These are phyloP conservation scores for Penicillium thymicola DNA, from an alignment of 2,329 filamentous ascomycete genomes.

Conservation along the genomic window DNA sequence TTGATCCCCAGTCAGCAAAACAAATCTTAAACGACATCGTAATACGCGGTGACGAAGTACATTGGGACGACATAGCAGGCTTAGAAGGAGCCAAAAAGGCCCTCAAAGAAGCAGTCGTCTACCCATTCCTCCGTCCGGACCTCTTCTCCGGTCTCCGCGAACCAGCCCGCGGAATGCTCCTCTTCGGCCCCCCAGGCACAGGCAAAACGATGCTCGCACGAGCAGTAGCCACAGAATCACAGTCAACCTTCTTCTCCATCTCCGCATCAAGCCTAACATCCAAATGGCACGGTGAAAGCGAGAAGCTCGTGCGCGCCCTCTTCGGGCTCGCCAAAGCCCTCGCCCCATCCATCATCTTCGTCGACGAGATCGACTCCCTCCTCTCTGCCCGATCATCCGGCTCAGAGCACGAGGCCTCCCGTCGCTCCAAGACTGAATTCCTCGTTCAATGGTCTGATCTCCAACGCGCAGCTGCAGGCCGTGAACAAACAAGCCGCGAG, in stretches of 20 bases:
- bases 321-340: slow-evolving; percentile 86
- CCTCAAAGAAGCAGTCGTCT: slow-evolving; percentile 92
- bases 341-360: slow-evolving; percentile 94
- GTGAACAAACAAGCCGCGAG: slow-evolving; percentile 61
- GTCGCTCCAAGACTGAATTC: slow-evolving; percentile 96
- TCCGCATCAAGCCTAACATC: slow-evolving; percentile 91
- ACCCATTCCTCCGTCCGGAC: slow-evolving; percentile 91
- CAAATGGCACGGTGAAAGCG: slow-evolving; percentile 93
- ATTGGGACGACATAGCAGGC: slow-evolving; percentile 90
- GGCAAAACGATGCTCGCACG: slow-evolving; percentile 98
- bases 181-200: slow-evolving; percentile 96
- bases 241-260: slow-evolving; percentile 95
- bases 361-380: slow-evolving; percentile 95
- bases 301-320: slow-evolving; percentile 90
- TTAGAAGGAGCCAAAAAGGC: slow-evolving; percentile 87
- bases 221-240: slow-evolving; percentile 90
- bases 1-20: slow-evolving; percentile 78
- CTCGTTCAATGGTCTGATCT: slow-evolving; percentile 96
- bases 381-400: slow-evolving; percentile 73
- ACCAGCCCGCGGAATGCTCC: slow-evolving; percentile 87
- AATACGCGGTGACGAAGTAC: slow-evolving; percentile 88
- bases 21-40: slow-evolving; percentile 97
- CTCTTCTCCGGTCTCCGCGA: slow-evolving; percentile 94
- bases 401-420: slow-evolving; percentile 86
- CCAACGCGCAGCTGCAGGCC: slow-evolving; percentile 83